Percentiles rank a stretch among this genome's conserved stretches.
Evolutionary conservation across 2,329 filamentous ascomycete species (phyloP).

Genomic region (Nothomitra cinnamomea): DNA sequence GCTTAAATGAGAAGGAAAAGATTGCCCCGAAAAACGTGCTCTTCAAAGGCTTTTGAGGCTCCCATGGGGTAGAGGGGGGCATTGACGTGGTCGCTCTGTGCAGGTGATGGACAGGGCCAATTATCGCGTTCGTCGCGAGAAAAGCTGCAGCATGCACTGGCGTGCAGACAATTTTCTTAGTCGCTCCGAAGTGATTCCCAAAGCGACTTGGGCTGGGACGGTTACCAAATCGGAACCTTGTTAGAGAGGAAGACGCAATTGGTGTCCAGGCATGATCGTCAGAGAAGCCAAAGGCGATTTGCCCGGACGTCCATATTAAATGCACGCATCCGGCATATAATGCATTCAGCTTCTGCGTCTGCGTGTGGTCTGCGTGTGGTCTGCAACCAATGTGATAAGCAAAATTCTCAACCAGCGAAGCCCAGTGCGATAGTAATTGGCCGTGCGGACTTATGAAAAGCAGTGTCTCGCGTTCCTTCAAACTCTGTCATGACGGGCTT

Average conservation of each 20-base stretch:
- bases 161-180: no score
- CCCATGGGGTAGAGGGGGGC: background rate
- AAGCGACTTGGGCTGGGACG: background rate
- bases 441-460: no score
- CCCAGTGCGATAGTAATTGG: no score
- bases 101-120: conserved; percentile 1
- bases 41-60: conserved; percentile 5
- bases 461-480: no score
- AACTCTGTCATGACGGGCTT: no score
- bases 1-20: conserved; percentile 5
- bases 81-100: conserved; percentile 4
- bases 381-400: background rate
- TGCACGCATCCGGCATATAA: conserved; percentile 1
- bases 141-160: conserved; percentile 1
- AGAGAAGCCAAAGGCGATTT: conserved; percentile 1
- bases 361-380: background rate
- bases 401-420: background rate
- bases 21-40: background rate
- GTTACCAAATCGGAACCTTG: conserved; percentile 1
- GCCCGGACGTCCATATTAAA: background rate
- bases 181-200: background rate
- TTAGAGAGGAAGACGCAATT: background rate
- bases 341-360: conserved; percentile 4
- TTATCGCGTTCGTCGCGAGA: background rate
- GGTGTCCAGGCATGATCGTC: background rate